phyloP scores from a whole-genome alignment of 345 rosid species.

The Populus pruinosa region DNA sequence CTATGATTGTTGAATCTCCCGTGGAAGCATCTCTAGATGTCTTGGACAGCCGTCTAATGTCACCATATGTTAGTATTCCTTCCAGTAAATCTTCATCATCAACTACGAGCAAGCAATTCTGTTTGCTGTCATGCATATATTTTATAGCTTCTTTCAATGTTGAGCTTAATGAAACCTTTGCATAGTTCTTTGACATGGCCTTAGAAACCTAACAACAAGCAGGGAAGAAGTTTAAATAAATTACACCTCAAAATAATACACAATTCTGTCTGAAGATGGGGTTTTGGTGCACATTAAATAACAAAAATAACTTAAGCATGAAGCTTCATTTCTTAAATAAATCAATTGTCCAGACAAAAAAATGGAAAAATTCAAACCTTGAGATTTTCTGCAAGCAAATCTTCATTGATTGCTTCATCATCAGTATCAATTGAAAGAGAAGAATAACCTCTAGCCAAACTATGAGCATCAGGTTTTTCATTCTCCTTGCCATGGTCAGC shows the following conservation, averaged over 20 bases:
- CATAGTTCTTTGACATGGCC: slow-evolving; percentile 79
- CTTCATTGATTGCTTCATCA: slow-evolving; percentile 53
- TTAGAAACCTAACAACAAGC: slow-evolving; percentile 47
- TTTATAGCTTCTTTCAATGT: slow-evolving; percentile 76
- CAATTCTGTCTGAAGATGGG: too few relatives aligned
- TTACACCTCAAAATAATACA: too few relatives aligned
- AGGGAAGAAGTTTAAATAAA: too few relatives aligned
- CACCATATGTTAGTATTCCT: slow-evolving; percentile 81
- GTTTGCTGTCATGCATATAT: slow-evolving; percentile 61
- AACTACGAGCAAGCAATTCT: slow-evolving; percentile 67
- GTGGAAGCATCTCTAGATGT: slow-evolving; percentile 29
- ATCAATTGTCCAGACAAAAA: background rate
- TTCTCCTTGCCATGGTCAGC: slow-evolving; percentile 75
- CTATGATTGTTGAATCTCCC: slow-evolving; percentile 43
- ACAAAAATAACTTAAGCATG: too few relatives aligned
- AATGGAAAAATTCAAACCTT: slow-evolving; percentile 37
- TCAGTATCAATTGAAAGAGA: slow-evolving; percentile 49
- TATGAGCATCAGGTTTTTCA: slow-evolving; percentile 56
- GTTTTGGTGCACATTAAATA: too few relatives aligned
- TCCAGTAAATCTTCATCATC: slow-evolving; percentile 71
- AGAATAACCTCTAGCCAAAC: slow-evolving; percentile 65
- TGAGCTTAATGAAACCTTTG: slow-evolving; percentile 47
- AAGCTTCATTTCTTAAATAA: too few relatives aligned
- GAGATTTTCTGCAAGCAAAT: slow-evolving; percentile 65
- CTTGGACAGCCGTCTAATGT: slow-evolving; percentile 59